Evolutionary conservation across 495 filamentous ascomycete genomes (phyloP), one percentile per base, ranked within the genome.

Genomic region (Xylaria scruposa): DNA sequence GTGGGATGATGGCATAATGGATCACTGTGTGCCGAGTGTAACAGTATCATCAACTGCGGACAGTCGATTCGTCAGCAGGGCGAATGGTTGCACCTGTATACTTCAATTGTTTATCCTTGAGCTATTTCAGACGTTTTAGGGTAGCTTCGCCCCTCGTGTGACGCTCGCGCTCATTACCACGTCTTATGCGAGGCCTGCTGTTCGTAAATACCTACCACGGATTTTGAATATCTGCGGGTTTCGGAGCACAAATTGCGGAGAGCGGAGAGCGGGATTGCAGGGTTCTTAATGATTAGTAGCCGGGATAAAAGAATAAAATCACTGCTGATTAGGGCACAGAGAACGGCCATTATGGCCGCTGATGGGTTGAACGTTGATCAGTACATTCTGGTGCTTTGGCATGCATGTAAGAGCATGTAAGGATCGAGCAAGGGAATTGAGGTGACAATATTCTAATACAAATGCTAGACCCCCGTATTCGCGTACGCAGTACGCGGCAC

Each of bases 1-100:
- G 64, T 67, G 51, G 67, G 53, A 68, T 47, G 51, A 59, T 19
- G 60, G 51, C 67, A 68, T 54, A 60, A 47, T 46, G 67, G 49
- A 60, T 68, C 67, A 47, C n/a, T 26, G 67, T 4, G 24, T 44
- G 8, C 40, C 31, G 49, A 36, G 36, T 26, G 36, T 1, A 29
- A 53, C 46, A 56, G 29, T 67, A 21, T n/a, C 64, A 67, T 54
- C 12, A 17, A 26, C 42, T 31, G 31, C 46, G 24, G 63, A 51
- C 40, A 4, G 24, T 42, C 24, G 38, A 65, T 63, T 46, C 62
- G 62, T 65, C 42, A 67, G 44, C 44, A 67, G 29, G 44, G 15
- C 31, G 31, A 36, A 21, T 38, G n/a, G 44, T 24, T 15, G 26
- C 63, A 67, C 46, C 31, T 67, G 40, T 64, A 65, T 42, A 49